phyloP scores from a whole-genome alignment of 106 monocot species.

The Platanthera guangdongensis region DNA sequence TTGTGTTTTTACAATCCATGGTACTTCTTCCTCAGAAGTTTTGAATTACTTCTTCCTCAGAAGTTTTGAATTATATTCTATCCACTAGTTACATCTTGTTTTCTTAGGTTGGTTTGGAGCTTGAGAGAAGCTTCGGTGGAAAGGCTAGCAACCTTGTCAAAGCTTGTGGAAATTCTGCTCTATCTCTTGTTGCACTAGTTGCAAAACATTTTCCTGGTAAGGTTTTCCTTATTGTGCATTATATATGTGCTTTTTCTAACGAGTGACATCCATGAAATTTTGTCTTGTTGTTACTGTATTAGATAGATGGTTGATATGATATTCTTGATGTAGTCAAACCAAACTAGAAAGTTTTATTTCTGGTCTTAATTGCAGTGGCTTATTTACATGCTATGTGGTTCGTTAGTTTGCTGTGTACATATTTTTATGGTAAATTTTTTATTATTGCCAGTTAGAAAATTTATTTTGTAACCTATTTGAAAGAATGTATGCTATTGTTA shows the following conservation, averaged over 20 bases:
- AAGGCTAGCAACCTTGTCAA: constrained; percentile 85
- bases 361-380: not conserved
- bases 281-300: not conserved
- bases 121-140: constrained; percentile 78
- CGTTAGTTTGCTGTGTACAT: not conserved
- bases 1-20: not conserved
- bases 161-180: constrained; percentile 69
- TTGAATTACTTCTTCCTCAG: not conserved
- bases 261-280: not conserved
- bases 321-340: not conserved
- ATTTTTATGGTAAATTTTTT: not conserved
- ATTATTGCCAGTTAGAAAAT: not conserved
- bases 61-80: not conserved
- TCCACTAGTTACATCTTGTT: not conserved
- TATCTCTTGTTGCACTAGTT: constrained; percentile 65
- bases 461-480: not conserved
- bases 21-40: not conserved
- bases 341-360: not conserved
- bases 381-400: not conserved
- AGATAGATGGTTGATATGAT: too few species aligned
- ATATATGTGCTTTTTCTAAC: not conserved
- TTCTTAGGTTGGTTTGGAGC: constrained; percentile 66
- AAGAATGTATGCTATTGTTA: not conserved
- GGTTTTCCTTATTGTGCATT: not conserved
- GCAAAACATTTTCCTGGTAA: constrained; percentile 86